A percentile compares a stretch with the other conserved stretches of the same genome.
These are phyloP conservation scores for Pythium volutum DNA, from an alignment of 352 stramenopile species.

Conservation along the genomic window DNA sequence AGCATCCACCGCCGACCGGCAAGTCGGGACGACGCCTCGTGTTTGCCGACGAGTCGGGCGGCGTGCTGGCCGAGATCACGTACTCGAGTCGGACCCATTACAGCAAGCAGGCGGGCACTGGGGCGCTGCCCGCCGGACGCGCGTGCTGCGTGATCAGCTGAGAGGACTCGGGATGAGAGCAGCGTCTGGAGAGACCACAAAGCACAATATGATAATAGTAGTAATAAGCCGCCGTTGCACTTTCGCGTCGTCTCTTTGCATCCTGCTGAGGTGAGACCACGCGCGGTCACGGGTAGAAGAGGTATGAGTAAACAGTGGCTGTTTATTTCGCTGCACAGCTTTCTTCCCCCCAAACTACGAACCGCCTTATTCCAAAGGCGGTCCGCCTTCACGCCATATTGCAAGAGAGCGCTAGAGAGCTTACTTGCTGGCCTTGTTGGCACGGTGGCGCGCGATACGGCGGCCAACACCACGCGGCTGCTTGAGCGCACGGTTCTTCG, in stretches of 20 bases:
- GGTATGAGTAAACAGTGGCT: constrained; percentile 31
- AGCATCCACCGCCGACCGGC: neutral
- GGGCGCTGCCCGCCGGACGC: constrained; percentile 29
- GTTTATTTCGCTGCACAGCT: constrained; percentile 34
- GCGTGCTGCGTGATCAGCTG: constrained; percentile 53
- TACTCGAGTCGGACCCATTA: constrained; percentile 79
- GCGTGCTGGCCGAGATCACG: constrained; percentile 51
- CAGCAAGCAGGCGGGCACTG: constrained; percentile 58
- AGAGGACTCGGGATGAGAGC: neutral
- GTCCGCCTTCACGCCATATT: neutral
- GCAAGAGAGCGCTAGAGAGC: constrained; percentile 11
- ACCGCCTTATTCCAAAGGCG: neutral
- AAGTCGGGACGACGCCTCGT: constrained; percentile 46
- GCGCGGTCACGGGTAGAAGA: neutral
- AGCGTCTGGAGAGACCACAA: neutral
- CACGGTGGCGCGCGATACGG: constrained; percentile 98
- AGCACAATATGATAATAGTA: neutral
- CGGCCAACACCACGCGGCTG: constrained; percentile 93
- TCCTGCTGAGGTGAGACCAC: too few species aligned
- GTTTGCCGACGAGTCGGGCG: constrained; percentile 68
- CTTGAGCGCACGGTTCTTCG: constrained; percentile 99
- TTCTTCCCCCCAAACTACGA: constrained; percentile 31
- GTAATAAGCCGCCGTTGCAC: constrained; percentile 3
- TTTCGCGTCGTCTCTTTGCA: neutral
- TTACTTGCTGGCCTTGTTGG: constrained; percentile 96